Evolutionary conservation across 2,329 filamentous ascomycete species (phyloP), one percentile per base, ranked within the genome.

Genomic region (Phialophora tarda): DNA sequence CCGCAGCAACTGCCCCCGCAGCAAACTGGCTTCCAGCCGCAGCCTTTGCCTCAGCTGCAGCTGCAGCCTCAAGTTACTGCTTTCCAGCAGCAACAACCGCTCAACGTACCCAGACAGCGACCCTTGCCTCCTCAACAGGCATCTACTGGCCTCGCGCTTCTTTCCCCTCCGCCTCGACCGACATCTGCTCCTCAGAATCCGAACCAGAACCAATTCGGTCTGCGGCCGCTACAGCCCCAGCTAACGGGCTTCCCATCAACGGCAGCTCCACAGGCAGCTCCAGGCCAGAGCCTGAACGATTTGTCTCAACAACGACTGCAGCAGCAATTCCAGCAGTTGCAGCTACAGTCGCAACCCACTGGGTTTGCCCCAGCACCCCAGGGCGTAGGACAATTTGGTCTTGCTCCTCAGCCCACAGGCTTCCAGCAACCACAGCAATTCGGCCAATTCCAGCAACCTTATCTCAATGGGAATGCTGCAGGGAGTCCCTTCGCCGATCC

Each of bases 121-220:
- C 93, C 92, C 53, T 81, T 87, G 65, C 85, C 70, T 55, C 91
- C 92, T 56, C 88, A 72, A 44, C 70, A 89, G 67, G 82, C 81
- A 53, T 81, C 84, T 68, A 85, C 86, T 65, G 84, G 82, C 58
- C 82, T 86, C 47, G 86, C 87, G 21, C 82, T 96, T 44, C 86
- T 93, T 68, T 86, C 89, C 57, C 92, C 93, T 7, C 92, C 91
- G 21, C 92, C 93, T 11, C 86, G 95, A 67, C 90, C 95, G 7
- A 84, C 95, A 12, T 97, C 94, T 48, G 94, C 95, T 47, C 94
- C 95, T 28, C 91, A 92, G 76, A 91, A 92, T 62, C 89, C 83
- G 66, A 78, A 87, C 58, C 88, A 88, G 54, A 93, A 85, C 77
- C 85, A 83, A 4, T 95, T 96, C 76, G 85, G 86, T 7, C 86